Evolutionary conservation across 2,329 filamentous ascomycete genomes (phyloP).

Genomic region (Thielaviopsis ethacetica): DNA sequence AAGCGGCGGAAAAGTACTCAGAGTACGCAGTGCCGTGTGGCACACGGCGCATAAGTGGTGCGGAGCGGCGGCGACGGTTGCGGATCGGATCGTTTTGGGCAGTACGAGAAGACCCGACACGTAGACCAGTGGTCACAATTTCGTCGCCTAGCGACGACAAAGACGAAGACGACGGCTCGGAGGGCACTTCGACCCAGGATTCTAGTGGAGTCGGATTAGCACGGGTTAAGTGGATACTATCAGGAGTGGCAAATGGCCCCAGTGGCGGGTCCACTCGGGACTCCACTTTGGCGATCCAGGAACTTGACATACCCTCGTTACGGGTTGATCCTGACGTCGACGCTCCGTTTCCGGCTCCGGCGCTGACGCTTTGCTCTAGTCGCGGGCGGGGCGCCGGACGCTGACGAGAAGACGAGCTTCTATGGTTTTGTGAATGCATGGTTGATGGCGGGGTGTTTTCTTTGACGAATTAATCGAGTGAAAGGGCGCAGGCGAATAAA

Average conservation of each 20-base stretch:
- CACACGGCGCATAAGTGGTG: conserved; percentile 13
- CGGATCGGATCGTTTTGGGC: conserved; percentile 15
- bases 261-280: not conserved
- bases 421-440: not conserved
- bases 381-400: not conserved
- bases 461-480: not conserved
- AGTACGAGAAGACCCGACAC: conserved; percentile 48
- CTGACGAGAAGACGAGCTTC: not conserved
- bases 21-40: conserved; percentile 1
- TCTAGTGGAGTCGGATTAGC: conserved; percentile 33
- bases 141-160: conserved; percentile 75
- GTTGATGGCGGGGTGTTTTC: not conserved
- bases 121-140: conserved; percentile 76
- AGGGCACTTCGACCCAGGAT: conserved; percentile 91
- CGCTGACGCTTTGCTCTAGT: not conserved
- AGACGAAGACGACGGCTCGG: conserved; percentile 85
- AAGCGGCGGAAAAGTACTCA: conserved; percentile 8
- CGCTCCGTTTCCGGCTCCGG: not conserved
- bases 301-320: not conserved
- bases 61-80: conserved; percentile 35
- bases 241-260: not conserved
- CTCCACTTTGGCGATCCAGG: not conserved
- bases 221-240: not conserved
- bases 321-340: not conserved
- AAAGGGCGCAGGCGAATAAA: not conserved